phyloP scores from a whole-genome alignment of 2,329 filamentous ascomycete species.

The Pestalotiopsis sp. region DNA sequence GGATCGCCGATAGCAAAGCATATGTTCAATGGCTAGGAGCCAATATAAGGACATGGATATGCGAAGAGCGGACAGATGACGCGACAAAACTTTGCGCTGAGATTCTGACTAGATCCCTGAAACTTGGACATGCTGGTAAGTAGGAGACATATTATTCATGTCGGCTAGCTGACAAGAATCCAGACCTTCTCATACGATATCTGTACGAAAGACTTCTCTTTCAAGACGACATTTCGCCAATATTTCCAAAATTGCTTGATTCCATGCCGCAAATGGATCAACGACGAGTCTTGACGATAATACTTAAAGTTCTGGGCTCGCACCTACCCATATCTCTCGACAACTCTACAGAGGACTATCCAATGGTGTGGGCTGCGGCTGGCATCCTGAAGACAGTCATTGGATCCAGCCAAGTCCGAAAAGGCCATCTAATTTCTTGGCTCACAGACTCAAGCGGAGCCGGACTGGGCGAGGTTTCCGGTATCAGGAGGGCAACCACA shows the following conservation, averaged over 20 bases:
- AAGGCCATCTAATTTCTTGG: conserved; percentile 63
- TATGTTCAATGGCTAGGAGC: conserved; percentile 74
- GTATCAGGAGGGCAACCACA: conserved; percentile 67
- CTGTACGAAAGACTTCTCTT: conserved; percentile 26
- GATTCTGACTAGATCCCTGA: conserved; percentile 61
- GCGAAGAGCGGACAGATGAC: conserved; percentile 31
- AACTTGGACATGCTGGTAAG: conserved; percentile 73
- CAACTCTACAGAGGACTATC: conserved; percentile 30
- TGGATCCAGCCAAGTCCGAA: conserved; percentile 47
- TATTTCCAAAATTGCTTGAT: conserved; percentile 34
- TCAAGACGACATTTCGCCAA: conserved; percentile 20
- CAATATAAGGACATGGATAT: conserved; percentile 56
- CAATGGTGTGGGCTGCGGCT: conserved; percentile 57
- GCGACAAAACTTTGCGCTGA: conserved; percentile 45
- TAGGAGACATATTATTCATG: not conserved
- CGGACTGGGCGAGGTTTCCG: conserved; percentile 63
- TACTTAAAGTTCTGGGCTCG: conserved; percentile 48
- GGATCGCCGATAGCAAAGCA: conserved; percentile 64
- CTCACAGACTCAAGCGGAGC: conserved; percentile 65
- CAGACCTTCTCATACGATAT: conserved; percentile 43
- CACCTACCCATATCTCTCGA: conserved; percentile 34
- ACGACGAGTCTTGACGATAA: conserved; percentile 39
- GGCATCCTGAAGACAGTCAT: conserved; percentile 56
- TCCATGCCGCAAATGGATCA: conserved; percentile 44
- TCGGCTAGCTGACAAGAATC: conserved; percentile 5